Evolutionary conservation across 768 basidiomycete species (phyloP).

Genomic region (Lactarius psammicola): DNA sequence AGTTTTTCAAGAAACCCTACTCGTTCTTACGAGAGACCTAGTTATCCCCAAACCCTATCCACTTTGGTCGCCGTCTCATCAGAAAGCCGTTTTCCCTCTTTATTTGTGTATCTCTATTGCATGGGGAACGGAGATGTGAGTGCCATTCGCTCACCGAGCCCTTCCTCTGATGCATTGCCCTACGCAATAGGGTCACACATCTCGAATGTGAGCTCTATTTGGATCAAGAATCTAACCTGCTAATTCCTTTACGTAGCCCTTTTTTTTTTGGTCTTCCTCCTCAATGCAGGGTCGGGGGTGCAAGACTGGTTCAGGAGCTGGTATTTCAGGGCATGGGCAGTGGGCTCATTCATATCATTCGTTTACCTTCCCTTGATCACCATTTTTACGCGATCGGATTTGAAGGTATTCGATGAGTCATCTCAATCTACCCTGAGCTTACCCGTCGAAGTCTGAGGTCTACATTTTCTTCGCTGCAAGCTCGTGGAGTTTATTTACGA

Average conservation of each 20-base stretch:
- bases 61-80: slow-evolving; percentile 50
- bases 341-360: slow-evolving; percentile 60
- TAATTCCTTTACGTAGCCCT: slow-evolving; percentile 49
- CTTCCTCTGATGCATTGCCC: not conserved
- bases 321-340: slow-evolving; percentile 72
- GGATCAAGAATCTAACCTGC: not conserved
- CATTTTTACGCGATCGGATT: slow-evolving; percentile 55
- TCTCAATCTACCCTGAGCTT: slow-evolving; percentile 1
- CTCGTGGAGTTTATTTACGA: slow-evolving; percentile 62
- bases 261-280: slow-evolving; percentile 83
- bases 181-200: slow-evolving; percentile 60
- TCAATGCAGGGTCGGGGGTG: slow-evolving; percentile 52
- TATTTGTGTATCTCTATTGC: slow-evolving; percentile 59
- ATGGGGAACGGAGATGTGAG: slow-evolving; percentile 77
- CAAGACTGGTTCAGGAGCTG: slow-evolving; percentile 74
- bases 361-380: slow-evolving; percentile 69
- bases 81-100: slow-evolving; percentile 60
- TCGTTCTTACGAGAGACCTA: slow-evolving; percentile 31
- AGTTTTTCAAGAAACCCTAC: not conserved
- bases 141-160: not conserved
- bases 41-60: slow-evolving; percentile 65
- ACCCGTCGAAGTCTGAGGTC: slow-evolving; percentile 56
- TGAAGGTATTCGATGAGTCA: slow-evolving; percentile 45
- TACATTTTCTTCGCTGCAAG: slow-evolving; percentile 68
- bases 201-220: slow-evolving; percentile 56